Evolutionary conservation across 371 early-diverging fungal species (phyloP), one percentile per base, ranked within the genome.

Genomic region (Circinella umbellata): DNA sequence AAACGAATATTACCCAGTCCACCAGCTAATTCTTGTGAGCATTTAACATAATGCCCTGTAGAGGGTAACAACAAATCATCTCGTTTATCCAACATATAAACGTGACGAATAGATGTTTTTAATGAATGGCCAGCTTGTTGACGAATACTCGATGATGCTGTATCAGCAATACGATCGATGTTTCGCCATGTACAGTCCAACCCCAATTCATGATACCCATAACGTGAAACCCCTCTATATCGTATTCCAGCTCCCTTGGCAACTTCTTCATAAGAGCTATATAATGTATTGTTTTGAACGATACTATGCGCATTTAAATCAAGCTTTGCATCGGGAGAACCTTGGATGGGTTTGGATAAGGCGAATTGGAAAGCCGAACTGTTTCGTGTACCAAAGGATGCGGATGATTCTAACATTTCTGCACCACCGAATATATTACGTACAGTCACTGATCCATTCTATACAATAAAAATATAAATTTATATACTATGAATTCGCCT

Each of bases 41-140:
- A 67, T 47, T 88, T 86, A 51, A 95, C 35, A 61, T 84, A 91
- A 68, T 87, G 77, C 11, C 98, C 98, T 27, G 73, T 75, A 0
- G 91, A 89, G 5, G 97, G 97, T 49, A 95, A 76, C 60, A 91
- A 74, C 13, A 84, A 72, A 69, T 94, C 92, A 68, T 97, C 93
- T 20, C 96, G 88, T 35, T 80, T 80, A 67, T 97, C 97, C 48
- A 83, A 79, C 0, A 86, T 70, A 73, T 90, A 88, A 39, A 83
- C 77, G 79, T 95, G 92, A 4, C 80, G 76, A 49, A 97, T 64
- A 0, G 94, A 84, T 4, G 96, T 92, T 75, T 97, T 97, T 46
- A 97, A 78, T 18, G 93, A 83, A 75, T 97, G 93, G 0, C 97
- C 98, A 17, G 92, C 96, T 69, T 95, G 92, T 47, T 90, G 78